These are phyloP conservation scores for Colletotrichum navitas DNA, from an alignment of 2,329 filamentous ascomycete genomes.

Conservation along the genomic window DNA sequence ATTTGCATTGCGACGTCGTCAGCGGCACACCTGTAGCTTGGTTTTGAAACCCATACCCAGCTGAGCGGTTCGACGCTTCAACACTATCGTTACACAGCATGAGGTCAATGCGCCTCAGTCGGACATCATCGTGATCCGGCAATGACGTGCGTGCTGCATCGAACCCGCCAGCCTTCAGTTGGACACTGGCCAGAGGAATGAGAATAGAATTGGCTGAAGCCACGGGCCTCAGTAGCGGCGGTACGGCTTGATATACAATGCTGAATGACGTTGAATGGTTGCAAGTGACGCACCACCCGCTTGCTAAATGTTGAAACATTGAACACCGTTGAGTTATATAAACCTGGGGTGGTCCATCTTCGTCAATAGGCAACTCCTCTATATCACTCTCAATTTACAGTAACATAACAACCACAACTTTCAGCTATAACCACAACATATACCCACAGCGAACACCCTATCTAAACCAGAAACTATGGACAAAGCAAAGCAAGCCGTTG, in stretches of 20 bases:
- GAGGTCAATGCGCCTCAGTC: constrained; percentile 1
- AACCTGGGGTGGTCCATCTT: background rate
- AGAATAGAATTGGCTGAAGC: background rate
- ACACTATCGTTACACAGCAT: background rate
- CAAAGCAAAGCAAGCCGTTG: constrained; percentile 72
- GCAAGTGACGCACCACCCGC: background rate
- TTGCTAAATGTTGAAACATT: background rate
- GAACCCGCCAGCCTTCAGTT: background rate
- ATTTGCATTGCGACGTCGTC: constrained; percentile 25
- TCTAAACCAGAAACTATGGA: constrained; percentile 63
- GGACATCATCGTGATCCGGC: constrained; percentile 4
- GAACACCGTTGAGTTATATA: background rate
- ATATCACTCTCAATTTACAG: too few relatives aligned
- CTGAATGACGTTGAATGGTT: constrained; percentile 3
- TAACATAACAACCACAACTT: background rate
- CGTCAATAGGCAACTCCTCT: background rate
- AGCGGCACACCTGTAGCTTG: constrained; percentile 28
- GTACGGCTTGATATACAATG: background rate
- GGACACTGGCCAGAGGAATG: constrained; percentile 6
- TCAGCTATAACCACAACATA: background rate
- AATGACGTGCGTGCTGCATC: constrained; percentile 36
- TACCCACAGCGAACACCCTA: background rate
- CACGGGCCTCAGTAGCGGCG: background rate
- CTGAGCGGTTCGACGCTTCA: background rate
- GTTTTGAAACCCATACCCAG: background rate